A percentile compares a stretch with the other conserved stretches of the same genome.
These are phyloP conservation scores for Teunomyces pallodes DNA, from an alignment of 805 yeast species.

Conservation along the genomic window DNA sequence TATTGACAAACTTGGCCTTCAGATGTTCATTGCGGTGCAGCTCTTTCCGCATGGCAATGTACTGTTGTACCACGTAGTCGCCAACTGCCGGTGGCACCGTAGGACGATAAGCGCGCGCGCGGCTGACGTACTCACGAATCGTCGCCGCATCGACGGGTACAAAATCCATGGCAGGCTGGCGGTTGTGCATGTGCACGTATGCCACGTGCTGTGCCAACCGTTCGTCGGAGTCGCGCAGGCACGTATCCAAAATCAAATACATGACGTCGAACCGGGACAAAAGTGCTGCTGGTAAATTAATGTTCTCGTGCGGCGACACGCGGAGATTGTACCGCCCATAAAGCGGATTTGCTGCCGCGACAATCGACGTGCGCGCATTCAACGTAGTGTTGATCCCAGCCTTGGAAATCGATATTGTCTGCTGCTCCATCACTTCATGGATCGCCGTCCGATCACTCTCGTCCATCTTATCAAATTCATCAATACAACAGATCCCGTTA, in stretches of 20 bases:
- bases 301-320: conserved; percentile 89
- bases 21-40: conserved; percentile 77
- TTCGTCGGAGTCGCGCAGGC: conserved; percentile 76
- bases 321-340: conserved; percentile 92
- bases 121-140: conserved; percentile 82
- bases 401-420: conserved; percentile 93
- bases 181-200: conserved; percentile 89
- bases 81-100: conserved; percentile 79
- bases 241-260: conserved; percentile 82
- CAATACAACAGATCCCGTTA: conserved; percentile 97
- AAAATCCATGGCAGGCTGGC: conserved; percentile 74
- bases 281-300: conserved; percentile 94
- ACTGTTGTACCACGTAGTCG: conserved; percentile 79
- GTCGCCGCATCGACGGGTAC: conserved; percentile 76
- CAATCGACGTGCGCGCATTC: conserved; percentile 90
- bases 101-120: conserved; percentile 84
- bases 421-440: conserved; percentile 99
- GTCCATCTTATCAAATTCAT: conserved; percentile 99
- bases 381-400: conserved; percentile 97
- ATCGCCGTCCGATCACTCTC: conserved; percentile 95
- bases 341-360: conserved; percentile 98
- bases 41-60: conserved; percentile 90
- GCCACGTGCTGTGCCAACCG: conserved; percentile 91
- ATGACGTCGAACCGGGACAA: conserved; percentile 91
- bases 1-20: conserved; percentile 77